Base-by-base conservation (phyloP, 176 grass and related monocot genomes). In the Ensete glaucum region DNA sequence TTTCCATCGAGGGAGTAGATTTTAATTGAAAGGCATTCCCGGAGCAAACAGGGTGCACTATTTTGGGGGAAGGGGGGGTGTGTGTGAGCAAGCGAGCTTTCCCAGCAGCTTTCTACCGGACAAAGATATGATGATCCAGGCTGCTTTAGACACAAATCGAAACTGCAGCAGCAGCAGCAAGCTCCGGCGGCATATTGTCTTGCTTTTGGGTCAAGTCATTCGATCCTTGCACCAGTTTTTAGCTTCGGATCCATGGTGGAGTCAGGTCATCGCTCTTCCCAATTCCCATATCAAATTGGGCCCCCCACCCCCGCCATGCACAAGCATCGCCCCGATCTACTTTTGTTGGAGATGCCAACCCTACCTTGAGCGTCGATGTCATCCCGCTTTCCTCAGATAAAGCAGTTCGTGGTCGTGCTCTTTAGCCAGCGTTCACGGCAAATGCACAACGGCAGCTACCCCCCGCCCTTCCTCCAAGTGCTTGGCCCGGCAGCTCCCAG, bases 121-220 rank as follows among this genome's bases (percentile, higher is more conserved):
- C 34, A 43, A 43, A 6, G 34, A 43, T 43, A 4, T 6, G 34
- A 43, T 43, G 34, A 43, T 43, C 34, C 34, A 0, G 34, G 34
- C 34, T 43, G 34, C 34, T 43, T 43, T 43, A 43, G 4, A 43
- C 34, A 43, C 34, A 43, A 43, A 43, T 43, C 34, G 34, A 43
- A 43, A 43, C 34, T 43, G 24, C 5, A 69, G 0, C 22, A 23
- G 19, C n/a, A 11, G 67, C 67, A 12, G 67, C 9, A 9, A 8
- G 67, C 3, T 69, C 3, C 34, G 15, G 67, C 22, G 22, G 22
- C 67, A 70, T 70, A 70, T 70, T 70, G 34, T 70, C 48, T 70
- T 70, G 67, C 67, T 70, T 70, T 70, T 15, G 1, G 51, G 15
- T 48, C 67, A 70, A 70, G 67, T 70, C 34, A 70, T 70, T 70